These are phyloP conservation scores for Crithidia sp. DNA, from an alignment of 208 protist species.

Conservation along the genomic window DNA sequence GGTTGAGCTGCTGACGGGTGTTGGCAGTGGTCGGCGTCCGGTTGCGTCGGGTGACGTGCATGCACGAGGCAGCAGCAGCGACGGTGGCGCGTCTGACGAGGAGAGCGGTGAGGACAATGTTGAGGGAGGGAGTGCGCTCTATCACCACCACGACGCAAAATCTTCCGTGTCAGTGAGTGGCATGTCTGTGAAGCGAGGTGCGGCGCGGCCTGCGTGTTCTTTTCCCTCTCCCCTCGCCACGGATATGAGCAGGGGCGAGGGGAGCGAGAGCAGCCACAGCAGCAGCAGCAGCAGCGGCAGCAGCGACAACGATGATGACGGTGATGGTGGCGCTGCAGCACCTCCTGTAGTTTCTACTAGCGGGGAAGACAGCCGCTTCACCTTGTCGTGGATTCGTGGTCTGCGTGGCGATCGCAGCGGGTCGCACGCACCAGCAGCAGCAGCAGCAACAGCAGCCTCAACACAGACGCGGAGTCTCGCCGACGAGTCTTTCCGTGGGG, in stretches of 20 bases:
- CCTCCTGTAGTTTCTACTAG: not conserved
- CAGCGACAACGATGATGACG: not conserved
- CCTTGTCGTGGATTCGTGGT: conserved; percentile 17
- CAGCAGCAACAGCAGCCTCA: not conserved
- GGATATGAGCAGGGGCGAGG: no score
- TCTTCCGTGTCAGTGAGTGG: no score
- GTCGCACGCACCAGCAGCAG: not conserved
- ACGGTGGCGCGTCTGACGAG: no score
- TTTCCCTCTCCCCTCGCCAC: no score
- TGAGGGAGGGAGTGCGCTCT: not conserved
- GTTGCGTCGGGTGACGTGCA: not conserved
- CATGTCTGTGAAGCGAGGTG: no score
- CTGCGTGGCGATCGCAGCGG: not conserved
- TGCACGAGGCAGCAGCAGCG: no score
- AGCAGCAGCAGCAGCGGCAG: not conserved
- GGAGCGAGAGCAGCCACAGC: no score
- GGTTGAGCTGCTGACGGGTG: conserved; percentile 2
- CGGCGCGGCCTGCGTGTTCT: no score
- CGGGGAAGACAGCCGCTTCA: conserved; percentile 13
- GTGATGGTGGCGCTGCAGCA: not conserved
- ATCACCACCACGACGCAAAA: no score
- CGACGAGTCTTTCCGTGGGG: conserved; percentile 19
- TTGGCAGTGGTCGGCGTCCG: not conserved
- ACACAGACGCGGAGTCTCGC: not conserved
- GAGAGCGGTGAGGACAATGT: not conserved